phyloP scores from a whole-genome alignment of 495 filamentous ascomycete species.

The Talaromyces thailandensis region DNA sequence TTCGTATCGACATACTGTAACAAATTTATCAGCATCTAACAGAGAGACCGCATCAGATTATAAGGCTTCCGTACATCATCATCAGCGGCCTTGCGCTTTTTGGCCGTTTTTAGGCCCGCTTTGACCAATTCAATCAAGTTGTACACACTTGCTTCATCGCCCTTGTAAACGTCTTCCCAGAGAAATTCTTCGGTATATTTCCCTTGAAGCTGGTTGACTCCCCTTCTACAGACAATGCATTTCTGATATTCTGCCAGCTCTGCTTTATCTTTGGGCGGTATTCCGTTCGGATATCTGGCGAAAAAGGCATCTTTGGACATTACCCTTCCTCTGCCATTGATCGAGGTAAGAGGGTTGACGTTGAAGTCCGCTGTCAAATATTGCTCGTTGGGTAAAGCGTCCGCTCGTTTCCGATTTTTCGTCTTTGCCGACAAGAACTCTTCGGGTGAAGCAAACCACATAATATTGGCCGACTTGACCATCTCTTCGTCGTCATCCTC shows the following conservation, averaged over 20 bases:
- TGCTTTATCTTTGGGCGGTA: slow-evolving; percentile 56
- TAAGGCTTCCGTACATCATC: slow-evolving; percentile 34
- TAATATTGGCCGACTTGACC: slow-evolving; percentile 59
- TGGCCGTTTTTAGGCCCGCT: slow-evolving; percentile 50
- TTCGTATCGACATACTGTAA: slow-evolving; percentile 31
- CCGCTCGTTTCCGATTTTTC: slow-evolving; percentile 70
- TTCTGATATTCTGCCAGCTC: slow-evolving; percentile 65
- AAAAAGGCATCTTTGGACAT: slow-evolving; percentile 62
- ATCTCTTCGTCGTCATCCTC: slow-evolving; percentile 41
- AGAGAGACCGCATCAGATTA: background rate
- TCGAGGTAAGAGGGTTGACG: slow-evolving; percentile 73
- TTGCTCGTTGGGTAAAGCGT: slow-evolving; percentile 81
- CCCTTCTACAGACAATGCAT: slow-evolving; percentile 82
- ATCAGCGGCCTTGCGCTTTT: slow-evolving; percentile 34
- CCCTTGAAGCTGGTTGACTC: slow-evolving; percentile 76
- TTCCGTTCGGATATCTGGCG: slow-evolving; percentile 64
- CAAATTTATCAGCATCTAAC: slow-evolving; percentile 11
- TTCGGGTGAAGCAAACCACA: slow-evolving; percentile 88
- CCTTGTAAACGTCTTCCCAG: slow-evolving; percentile 78
- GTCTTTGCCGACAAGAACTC: slow-evolving; percentile 58
- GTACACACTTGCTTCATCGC: slow-evolving; percentile 45
- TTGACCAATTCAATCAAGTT: slow-evolving; percentile 56
- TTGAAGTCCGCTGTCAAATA: slow-evolving; percentile 86
- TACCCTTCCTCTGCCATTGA: slow-evolving; percentile 79
- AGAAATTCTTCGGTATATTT: slow-evolving; percentile 88